Evolutionary conservation across 371 early-diverging fungal genomes (phyloP), one percentile per base, ranked within the genome.

Genomic region (Thermomucor indicae-seudaticae): DNA sequence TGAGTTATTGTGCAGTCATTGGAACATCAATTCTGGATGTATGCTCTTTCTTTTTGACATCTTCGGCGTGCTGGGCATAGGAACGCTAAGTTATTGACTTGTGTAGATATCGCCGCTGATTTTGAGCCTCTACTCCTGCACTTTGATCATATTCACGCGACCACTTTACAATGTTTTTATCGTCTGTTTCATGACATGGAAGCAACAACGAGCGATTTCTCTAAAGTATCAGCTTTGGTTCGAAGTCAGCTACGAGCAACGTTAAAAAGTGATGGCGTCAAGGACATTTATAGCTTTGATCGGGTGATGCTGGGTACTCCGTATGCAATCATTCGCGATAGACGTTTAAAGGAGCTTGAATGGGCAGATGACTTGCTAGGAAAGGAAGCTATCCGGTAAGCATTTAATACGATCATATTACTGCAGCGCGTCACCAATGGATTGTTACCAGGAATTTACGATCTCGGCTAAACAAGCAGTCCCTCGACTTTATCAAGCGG

Each of bases 11-110:
- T 78, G 75, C 30, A 86, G 86, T 50, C 72, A 79, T 50, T 89
- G 88, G 88, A 83, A 84, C 47, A 74, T 89, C 25, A 71, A 70
- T 32, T 68, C 85, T 6, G 84, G 83, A 47, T 85, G 86, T 82
- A 67, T 57, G 77, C 60, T 19, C 16, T 16, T 12, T 51, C 8
- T 12, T 10, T 37, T 12, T n/a, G 31, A 40, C 28, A 31, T 54
- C 28, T 27, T 34, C 41, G 31, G 1, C 30, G 25, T 24, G 7
- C 11, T 6, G 10, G 16, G 4, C 11, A 23, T 25, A 37, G 27
- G 14, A 38, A 24, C 11, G 24, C 25, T 16, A 30, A 20, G 20
- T 8, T 32, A 19, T 16, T 41, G 46, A 5, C 20, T 10, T 37
- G n/a, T 22, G 12, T 55, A 75, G 69, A 66, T 58, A 62, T 63